Conservation (phyloP, 768 basidiomycete species). For the Pleurotus djamor region DNA sequence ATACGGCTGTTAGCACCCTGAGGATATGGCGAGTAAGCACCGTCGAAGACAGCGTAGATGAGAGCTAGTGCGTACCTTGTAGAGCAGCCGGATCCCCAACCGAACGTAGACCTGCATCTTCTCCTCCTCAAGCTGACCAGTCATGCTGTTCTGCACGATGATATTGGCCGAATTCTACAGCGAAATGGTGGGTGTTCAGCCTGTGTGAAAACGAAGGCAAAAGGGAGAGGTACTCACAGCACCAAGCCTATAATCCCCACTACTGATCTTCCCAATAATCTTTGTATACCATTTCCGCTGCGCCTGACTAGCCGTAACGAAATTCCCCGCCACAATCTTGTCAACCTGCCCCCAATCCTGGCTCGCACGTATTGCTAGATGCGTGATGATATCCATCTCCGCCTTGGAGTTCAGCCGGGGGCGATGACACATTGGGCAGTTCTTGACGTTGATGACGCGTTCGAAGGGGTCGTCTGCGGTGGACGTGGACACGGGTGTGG, state of each 20-base stretch:
- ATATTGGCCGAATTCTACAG: constrained; percentile 99
- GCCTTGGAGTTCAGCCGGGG: constrained; percentile 82
- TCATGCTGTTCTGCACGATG: constrained; percentile 91
- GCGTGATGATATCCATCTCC: constrained; percentile 94
- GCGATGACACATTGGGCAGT: constrained; percentile 91
- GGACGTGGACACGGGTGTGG: background rate
- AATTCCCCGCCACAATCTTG: constrained; percentile 89
- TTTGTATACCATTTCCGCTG: constrained; percentile 98
- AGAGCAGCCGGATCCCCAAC: constrained; percentile 88
- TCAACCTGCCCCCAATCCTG: constrained; percentile 91
- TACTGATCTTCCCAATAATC: constrained; percentile 81
- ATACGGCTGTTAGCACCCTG: constrained; percentile 85
- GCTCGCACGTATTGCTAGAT: constrained; percentile 92
- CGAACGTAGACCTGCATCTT: constrained; percentile 96
- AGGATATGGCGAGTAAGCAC: constrained; percentile 1
- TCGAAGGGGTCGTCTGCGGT: constrained; percentile 46
- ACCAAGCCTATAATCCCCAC: constrained; percentile 86
- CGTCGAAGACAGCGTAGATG: background rate
- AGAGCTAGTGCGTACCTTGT: constrained; percentile 71
- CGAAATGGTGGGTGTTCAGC: no score
- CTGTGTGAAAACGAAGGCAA: no score
- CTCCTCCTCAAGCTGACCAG: constrained; percentile 93
- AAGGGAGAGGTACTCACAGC: constrained; percentile 68
- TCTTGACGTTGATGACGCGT: constrained; percentile 92
- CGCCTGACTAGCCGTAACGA: constrained; percentile 91